Evolutionary conservation across 352 stramenopile genomes (phyloP).

Genomic region (Pythium dissotocum): DNA sequence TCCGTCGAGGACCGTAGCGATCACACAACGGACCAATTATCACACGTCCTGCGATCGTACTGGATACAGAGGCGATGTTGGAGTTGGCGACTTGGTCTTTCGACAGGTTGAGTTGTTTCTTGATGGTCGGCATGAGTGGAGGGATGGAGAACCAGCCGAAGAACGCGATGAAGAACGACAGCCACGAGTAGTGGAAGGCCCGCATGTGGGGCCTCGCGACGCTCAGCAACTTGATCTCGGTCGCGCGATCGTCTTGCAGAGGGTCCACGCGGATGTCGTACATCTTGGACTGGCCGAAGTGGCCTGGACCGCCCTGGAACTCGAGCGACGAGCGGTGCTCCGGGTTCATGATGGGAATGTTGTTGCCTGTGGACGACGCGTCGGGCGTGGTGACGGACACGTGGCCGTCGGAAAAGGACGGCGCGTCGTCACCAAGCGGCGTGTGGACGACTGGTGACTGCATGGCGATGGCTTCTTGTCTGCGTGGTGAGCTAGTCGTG

Average conservation of each 20-base stretch:
- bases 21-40: slow-evolving; percentile 92
- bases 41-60: slow-evolving; percentile 90
- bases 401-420: slow-evolving; percentile 7
- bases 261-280: slow-evolving; percentile 26
- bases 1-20: slow-evolving; percentile 84
- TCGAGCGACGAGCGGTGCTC: slow-evolving; percentile 14
- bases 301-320: neutral
- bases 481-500: neutral
- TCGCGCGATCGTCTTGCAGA: slow-evolving; percentile 36
- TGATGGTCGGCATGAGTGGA: slow-evolving; percentile 91
- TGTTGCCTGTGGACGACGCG: neutral
- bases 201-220: slow-evolving; percentile 90
- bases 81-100: slow-evolving; percentile 89
- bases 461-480: neutral
- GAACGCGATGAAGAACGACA: slow-evolving; percentile 95
- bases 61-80: slow-evolving; percentile 89
- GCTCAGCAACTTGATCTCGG: slow-evolving; percentile 66
- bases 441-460: slow-evolving; percentile 24
- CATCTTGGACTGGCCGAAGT: neutral
- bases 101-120: slow-evolving; percentile 77
- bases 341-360: slow-evolving; percentile 1
- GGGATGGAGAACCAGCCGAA: slow-evolving; percentile 95
- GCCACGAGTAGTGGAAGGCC: slow-evolving; percentile 92
- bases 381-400: slow-evolving; percentile 15
- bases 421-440: slow-evolving; percentile 19